phyloP scores from a whole-genome alignment of 2,329 filamentous ascomycete species.

The Penicillium concentricum region DNA sequence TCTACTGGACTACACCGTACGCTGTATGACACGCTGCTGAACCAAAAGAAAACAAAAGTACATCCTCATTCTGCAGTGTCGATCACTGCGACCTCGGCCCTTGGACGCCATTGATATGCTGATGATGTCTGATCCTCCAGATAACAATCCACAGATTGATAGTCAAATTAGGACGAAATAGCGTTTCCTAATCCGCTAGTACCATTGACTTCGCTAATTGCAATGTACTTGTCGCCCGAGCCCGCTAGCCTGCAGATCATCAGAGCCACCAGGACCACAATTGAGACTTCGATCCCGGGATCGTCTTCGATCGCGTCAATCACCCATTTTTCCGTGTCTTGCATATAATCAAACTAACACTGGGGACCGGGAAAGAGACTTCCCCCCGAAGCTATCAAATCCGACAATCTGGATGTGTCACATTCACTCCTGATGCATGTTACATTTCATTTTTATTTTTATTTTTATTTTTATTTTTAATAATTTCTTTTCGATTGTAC shows the following conservation, averaged over 20 bases:
- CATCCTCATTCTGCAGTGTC: slow-evolving; percentile 9
- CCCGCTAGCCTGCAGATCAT: slow-evolving; percentile 10
- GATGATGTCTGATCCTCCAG: slow-evolving; percentile 1
- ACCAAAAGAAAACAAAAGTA: slow-evolving; percentile 1
- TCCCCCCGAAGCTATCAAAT: slow-evolving; percentile 22
- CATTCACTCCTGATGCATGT: slow-evolving; percentile 15
- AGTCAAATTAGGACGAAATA: background rate
- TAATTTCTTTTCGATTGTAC: background rate
- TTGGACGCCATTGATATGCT: slow-evolving; percentile 1
- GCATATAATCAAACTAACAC: slow-evolving; percentile 15
- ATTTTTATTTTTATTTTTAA: background rate
- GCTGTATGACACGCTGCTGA: slow-evolving; percentile 6
- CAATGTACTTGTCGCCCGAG: background rate
- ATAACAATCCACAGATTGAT: slow-evolving; percentile 5
- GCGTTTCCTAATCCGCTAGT: background rate
- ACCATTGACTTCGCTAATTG: background rate
- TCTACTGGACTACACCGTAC: slow-evolving; percentile 1
- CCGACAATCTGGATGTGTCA: slow-evolving; percentile 21
- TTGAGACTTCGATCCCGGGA: slow-evolving; percentile 6
- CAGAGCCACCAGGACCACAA: slow-evolving; percentile 2
- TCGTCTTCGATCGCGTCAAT: slow-evolving; percentile 12
- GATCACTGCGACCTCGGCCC: slow-evolving; percentile 6
- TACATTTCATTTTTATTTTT: background rate
- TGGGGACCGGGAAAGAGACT: slow-evolving; percentile 17
- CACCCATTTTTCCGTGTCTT: slow-evolving; percentile 11